Evolutionary conservation across 768 basidiomycete species (phyloP), one percentile per base, ranked within the genome.

Genomic region (Hortiboletus flavorubellus): DNA sequence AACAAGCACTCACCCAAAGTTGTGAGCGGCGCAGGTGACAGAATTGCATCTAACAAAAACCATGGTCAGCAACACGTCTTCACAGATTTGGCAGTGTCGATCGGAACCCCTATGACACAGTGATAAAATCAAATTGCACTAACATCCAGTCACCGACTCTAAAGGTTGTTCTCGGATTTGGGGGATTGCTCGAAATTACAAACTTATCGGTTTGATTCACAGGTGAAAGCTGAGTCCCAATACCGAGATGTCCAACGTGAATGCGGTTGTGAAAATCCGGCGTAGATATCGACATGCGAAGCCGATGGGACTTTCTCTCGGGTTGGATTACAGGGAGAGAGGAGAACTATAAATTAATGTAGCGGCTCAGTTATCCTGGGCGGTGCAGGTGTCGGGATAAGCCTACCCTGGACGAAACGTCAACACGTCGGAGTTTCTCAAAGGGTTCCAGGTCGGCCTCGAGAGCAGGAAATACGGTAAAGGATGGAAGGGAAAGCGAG

Each of bases 91-190:
- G 59, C 43, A 49, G 45, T 43, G 47, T 46, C 54, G 56, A 66
- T 63, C 61, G 31, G 0, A 38, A 40, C 66, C 46, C 58, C 60
- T 59, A 49, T 58, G 53, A 33, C 26, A 59, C 21, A 38, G 46
- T 53, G 23, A 53, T 8, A 43, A 64, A 46, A 63, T 59, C 53
- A 58, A 69, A 68, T 62, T 37, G n/a, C n/a, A 82, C 86, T 73
- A 65, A 88, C 86, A 89, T 86, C 87, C 87, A 89, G 64, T 89
- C 87, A 15, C 87, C 87, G 5, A 79, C 72, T 61, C 87, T 76
- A 68, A 88, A 89, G 61, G 75, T 81, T 3, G 80, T 81, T 62
- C 80, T 78, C 14, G 85, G 83, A 64, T 87, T 89, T 12, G 87
- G 87, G 6, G 87, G 87, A 59, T 88, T 89, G 61, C 68, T 81